Base-by-base conservation (phyloP, 768 basidiomycete genomes). In the Mycena amicta region DNA sequence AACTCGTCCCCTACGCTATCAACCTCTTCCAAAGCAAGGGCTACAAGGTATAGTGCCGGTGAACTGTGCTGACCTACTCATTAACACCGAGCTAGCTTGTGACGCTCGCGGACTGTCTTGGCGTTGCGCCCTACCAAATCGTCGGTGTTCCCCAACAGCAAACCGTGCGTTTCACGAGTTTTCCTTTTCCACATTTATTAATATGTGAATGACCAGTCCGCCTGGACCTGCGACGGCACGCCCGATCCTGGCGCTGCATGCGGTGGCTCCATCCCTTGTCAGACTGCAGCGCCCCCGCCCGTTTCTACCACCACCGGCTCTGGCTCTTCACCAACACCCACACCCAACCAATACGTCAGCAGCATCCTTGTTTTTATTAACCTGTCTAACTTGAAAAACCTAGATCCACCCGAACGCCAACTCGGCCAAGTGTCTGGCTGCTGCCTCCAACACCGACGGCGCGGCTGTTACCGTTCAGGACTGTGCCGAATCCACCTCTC, bases 71-170 rank as follows among this genome's bases (percentile, higher is more conserved):
- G 25, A 12, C 37, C 23, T 40, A 16, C 8, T 28, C 39, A 18
- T 28, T 25, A 27, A 45, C 39, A 27, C 45, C 30, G 51, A 53
- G 40, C 43, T 11, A 72, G 49, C 67, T 79, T 27, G 77, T 79
- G 45, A 75, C 75, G 11, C 56, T 79, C 27, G 76, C 76, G 6
- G 72, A 77, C 43, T 78, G 77, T 54, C 64, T 79, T 6, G 75
- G 74, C 16, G 52, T 60, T 43, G 52, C 59, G 1, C 68, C 75
- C 16, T 78, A 77, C 60, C 72, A 72, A 60, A 67, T 55, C 20
- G 61, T 73, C 27, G 61, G 52, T 4, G 27, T 64, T 16, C 66
- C 74, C 12, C 59, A 63, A 27, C 52, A 40, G 28, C 47, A 30
- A 40, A 40, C 49, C 18, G 58, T 59, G 43, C 29, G 58, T 20